phyloP scores from a whole-genome alignment of 2,329 filamentous ascomycete genomes.

The Calonectria multiphialidica region DNA sequence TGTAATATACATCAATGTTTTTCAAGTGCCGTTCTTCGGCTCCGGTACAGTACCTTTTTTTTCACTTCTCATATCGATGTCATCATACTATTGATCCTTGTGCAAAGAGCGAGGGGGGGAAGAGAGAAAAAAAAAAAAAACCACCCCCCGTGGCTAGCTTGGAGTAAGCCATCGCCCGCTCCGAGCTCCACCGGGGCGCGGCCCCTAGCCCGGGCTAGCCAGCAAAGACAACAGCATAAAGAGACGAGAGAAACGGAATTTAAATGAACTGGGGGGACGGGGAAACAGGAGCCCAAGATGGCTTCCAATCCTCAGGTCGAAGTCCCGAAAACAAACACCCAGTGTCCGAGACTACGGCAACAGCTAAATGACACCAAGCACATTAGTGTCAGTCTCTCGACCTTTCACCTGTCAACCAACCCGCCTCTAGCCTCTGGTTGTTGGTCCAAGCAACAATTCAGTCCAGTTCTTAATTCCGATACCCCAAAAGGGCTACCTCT shows the following conservation, averaged over 20 bases:
- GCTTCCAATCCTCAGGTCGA: neutral
- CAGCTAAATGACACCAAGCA: neutral
- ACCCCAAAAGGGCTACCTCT: neutral
- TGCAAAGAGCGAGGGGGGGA: neutral
- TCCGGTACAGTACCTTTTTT: neutral
- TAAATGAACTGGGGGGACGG: neutral
- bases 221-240: slow-evolving; percentile 15
- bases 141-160: slow-evolving; percentile 18
- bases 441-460: slow-evolving; percentile 16
- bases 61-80: neutral
- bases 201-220: slow-evolving; percentile 18
- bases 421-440: neutral
- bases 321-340: neutral
- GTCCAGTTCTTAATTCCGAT: slow-evolving; percentile 11
- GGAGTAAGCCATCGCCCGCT: slow-evolving; percentile 18
- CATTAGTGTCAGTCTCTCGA: neutral
- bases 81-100: slow-evolving; percentile 21
- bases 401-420: slow-evolving; percentile 3
- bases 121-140: slow-evolving; percentile 3
- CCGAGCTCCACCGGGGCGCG: slow-evolving; percentile 18
- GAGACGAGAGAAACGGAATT: neutral
- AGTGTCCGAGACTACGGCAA: neutral
- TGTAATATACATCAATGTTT: slow-evolving; percentile 2
- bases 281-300: neutral
- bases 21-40: slow-evolving; percentile 18